These are phyloP conservation scores for Fraxinus americana DNA, from an alignment of 257 asterid species.

Conservation along the genomic window DNA sequence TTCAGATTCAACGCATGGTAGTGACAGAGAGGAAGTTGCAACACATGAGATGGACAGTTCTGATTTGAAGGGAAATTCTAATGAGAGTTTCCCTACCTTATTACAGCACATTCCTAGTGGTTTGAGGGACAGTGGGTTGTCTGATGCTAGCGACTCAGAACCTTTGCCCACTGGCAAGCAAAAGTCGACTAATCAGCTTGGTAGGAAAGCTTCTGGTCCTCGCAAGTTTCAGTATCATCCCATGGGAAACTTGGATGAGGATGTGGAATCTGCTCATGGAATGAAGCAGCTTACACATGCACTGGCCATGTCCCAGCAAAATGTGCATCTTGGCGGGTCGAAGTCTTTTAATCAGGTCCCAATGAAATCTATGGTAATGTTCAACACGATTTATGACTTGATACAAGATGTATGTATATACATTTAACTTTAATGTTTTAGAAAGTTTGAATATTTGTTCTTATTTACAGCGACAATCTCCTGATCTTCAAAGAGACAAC, in stretches of 20 bases:
- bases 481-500: conserved; percentile 48
- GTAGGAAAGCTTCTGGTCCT: conserved; percentile 52
- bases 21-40: conserved; percentile 42
- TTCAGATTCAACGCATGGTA: conserved; percentile 28
- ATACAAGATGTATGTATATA: no score
- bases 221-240: conserved; percentile 89
- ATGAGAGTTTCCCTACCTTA: conserved; percentile 57
- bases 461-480: conserved; percentile 55
- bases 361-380: conserved; percentile 37
- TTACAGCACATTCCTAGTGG: conserved; percentile 59
- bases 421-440: conserved; percentile 8
- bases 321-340: conserved; percentile 51
- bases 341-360: conserved; percentile 55
- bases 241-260: conserved; percentile 79
- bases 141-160: conserved; percentile 58
- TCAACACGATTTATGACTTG: conserved; percentile 44
- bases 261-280: conserved; percentile 47
- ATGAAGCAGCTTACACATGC: conserved; percentile 50
- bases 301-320: conserved; percentile 41
- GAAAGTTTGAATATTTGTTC: conserved; percentile 18
- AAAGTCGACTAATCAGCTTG: conserved; percentile 51
- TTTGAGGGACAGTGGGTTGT: conserved; percentile 48
- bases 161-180: conserved; percentile 58
- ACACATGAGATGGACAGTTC: conserved; percentile 47
- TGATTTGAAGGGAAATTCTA: conserved; percentile 60